Base-by-base conservation (phyloP, 176 grass and related monocot genomes). In the Metroxylon sagu region DNA sequence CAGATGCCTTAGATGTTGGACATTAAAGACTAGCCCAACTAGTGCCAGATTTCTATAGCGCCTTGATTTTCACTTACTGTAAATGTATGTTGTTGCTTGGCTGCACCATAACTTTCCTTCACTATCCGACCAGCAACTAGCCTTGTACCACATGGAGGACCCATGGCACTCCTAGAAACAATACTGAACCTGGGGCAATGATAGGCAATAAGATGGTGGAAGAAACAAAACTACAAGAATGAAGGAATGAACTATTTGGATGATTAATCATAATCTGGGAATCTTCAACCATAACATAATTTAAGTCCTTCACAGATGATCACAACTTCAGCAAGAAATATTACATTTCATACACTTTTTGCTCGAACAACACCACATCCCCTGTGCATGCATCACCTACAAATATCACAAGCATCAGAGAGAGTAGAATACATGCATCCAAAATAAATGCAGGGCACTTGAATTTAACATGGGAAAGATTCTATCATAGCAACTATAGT, bases 351-450 rank as follows among this genome's bases (percentile, higher is more conserved):
- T 82, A 86, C 29, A 86, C 77, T 49, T 74, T 91, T 66, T 91
- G 88, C 63, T 85, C 78, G 74, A 91, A 91, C 61, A 91, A 71
- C 51, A 91, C 88, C 30, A 86, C 56, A 67, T 91, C 83, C 14
- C 88, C 76, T 71, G 67, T 80, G 79, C 88, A 91, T 67, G 83
- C 69, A 77, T 91, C 88, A 53, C 83, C 88, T 91, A 61, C 21
- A 70, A 30, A 61, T 49, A 52, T 12, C 2, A 7, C 10, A 12
- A 43, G 35, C 10, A 43, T 43, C 35, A 14, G 35, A 43, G 35
- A 43, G 35, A 43, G 35, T 10, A 43, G 35, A 43, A 10, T 14
- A 43, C 12, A 43, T 43, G 12, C 2, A 14, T 43, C 35, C 35
- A 43, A 43, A 43, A 12, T 43, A 43, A 6, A 43, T 43, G 8